A percentile compares a stretch with the other conserved stretches of the same genome.
Evolutionary conservation across 2,329 filamentous ascomycete species (phyloP).

Genomic region (Botrytis medusae): DNA sequence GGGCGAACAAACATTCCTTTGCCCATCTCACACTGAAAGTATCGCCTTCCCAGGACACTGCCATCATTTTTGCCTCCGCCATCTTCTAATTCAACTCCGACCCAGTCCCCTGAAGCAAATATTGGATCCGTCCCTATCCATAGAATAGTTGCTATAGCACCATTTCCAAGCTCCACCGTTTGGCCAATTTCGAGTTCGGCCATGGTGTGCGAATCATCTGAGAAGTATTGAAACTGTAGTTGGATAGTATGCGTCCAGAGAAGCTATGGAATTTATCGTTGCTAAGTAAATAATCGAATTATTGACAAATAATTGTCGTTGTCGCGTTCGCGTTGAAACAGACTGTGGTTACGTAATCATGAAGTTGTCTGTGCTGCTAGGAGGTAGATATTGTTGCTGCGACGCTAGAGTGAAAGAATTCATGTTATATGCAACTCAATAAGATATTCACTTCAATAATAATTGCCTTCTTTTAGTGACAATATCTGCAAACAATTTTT

Average conservation of each 20-base stretch:
- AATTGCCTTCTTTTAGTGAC: not conserved
- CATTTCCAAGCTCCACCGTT: conserved; percentile 70
- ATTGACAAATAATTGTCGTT: not conserved
- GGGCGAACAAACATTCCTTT: conserved; percentile 83
- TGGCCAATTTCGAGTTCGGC: conserved; percentile 53
- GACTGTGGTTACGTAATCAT: conserved; percentile 1
- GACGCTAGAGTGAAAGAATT: not conserved
- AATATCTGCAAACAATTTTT: not conserved
- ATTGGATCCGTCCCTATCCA: conserved; percentile 72
- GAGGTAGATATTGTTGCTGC: not conserved
- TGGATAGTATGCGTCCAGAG: not conserved
- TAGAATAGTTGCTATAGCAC: conserved; percentile 72
- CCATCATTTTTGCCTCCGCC: conserved; percentile 91
- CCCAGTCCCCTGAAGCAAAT: conserved; percentile 82
- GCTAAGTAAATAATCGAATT: conserved; percentile 5
- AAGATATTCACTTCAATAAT: not conserved
- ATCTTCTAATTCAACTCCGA: conserved; percentile 84
- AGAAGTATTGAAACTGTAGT: not conserved
- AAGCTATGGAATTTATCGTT: not conserved
- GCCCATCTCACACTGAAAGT: conserved; percentile 80
- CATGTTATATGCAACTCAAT: not conserved
- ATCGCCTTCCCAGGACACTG: conserved; percentile 80
- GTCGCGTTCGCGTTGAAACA: conserved; percentile 5
- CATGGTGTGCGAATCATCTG: conserved; percentile 45
- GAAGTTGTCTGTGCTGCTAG: conserved; percentile 1